Base-by-base conservation (phyloP, 2,329 filamentous ascomycete genomes). In the Phyllosticta capitalensis region DNA sequence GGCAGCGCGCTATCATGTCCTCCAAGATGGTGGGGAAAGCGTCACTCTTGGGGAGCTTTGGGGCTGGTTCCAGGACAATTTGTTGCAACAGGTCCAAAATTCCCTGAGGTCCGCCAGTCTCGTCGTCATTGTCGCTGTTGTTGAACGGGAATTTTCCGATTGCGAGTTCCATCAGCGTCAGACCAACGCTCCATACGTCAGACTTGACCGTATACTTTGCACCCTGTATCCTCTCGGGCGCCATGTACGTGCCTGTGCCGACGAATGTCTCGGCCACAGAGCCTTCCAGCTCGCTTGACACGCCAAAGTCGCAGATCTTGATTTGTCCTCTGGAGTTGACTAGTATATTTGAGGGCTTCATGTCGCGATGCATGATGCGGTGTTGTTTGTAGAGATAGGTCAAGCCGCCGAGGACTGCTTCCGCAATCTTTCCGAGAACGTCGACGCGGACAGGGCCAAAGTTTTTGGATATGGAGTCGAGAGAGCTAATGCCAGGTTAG, bases 171-270 rank as follows among this genome's bases (percentile, higher is more conserved):
- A 99, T 97, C 63, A 99, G 85, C 0, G 87, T 88, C 65, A 99
- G 79, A 30, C 94, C 94, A 63, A 96, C 95, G 81, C 92, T 96
- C 94, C 94, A 99, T 3, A 99, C 94, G 72, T 99, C 94, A 12
- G 92, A 96, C 74, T 96, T 96, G 68, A 99, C 92, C 0, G 92
- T 96, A 75, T 99, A 99, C 67, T 90, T 91, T 64, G 94, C 91
- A 63, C 94, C 94, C 72, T 97, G 92, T 66, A 99, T 99, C 73
- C 94, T 85, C 78, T 99, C 94, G 0, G 94, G 94, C 0, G 94
- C 94, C 94, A 99, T 99, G 79, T 99, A 99, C 59, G 94, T 99
- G 45, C 94, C 96, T 1, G 94, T 99, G 57, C 94, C 94, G 38
- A 99, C 94, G 68, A 99, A 99, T 0, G 94, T 99, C 71, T 97